A percentile compares a stretch with the other conserved stretches of the same genome.
These are phyloP conservation scores for Vitis hybrid DNA, from an alignment of 177 flowering plant species.

Conservation along the genomic window DNA sequence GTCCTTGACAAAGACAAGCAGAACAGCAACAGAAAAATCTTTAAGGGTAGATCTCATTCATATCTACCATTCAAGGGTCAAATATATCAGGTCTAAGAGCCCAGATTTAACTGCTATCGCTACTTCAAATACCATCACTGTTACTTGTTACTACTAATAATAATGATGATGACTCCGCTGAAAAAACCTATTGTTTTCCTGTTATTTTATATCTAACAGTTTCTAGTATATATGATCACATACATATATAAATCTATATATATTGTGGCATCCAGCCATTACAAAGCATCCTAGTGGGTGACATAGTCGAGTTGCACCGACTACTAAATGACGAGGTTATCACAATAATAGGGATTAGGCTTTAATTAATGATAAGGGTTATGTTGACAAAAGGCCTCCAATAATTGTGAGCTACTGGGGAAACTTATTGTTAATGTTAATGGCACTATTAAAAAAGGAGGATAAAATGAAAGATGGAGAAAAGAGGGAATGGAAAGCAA, in stretches of 20 bases:
- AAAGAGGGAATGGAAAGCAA: slow-evolving; percentile 30
- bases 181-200: too few species aligned
- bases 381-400: slow-evolving; percentile 11
- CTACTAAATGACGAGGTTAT: too few species aligned
- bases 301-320: too few species aligned
- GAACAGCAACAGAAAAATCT: slow-evolving; percentile 1
- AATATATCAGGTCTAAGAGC: not conserved
- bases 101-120: too few species aligned
- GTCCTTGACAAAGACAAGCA: slow-evolving; percentile 3
- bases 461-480: slow-evolving; percentile 11
- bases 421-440: slow-evolving; percentile 12
- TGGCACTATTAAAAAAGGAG: slow-evolving; percentile 2
- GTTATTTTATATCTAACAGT: too few species aligned
- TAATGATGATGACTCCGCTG: too few species aligned
- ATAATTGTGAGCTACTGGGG: slow-evolving; percentile 6
- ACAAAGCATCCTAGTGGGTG: not conserved
- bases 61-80: not conserved
- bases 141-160: too few species aligned
- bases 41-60: slow-evolving; percentile 2
- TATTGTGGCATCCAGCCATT: not conserved
- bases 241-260: not conserved
- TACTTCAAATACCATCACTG: too few species aligned
- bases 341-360: not conserved
- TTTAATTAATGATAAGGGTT: not conserved
- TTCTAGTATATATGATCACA: too few species aligned